Evolutionary conservation across 2,329 filamentous ascomycete genomes (phyloP).

Genomic region (Grosmannia huntii): DNA sequence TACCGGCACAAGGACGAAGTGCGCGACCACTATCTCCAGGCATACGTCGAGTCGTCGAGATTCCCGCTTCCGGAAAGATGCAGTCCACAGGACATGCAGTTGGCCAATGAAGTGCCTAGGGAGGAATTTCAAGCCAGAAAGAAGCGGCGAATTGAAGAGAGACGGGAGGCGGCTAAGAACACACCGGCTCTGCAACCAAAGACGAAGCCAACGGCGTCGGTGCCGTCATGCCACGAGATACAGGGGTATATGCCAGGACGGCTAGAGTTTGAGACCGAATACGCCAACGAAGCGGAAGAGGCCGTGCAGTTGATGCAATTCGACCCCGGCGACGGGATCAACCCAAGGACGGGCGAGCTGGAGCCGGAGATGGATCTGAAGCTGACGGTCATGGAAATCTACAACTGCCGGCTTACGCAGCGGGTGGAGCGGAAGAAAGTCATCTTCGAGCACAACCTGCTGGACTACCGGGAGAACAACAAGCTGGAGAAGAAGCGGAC

Average conservation of each 20-base stretch:
- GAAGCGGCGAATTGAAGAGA: conserved; percentile 84
- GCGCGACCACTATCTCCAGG: conserved; percentile 80
- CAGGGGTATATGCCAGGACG: conserved; percentile 98
- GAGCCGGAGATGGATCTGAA: conserved; percentile 97
- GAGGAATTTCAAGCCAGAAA: conserved; percentile 90
- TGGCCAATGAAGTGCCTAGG: conserved; percentile 70
- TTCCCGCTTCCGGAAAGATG: conserved; percentile 84
- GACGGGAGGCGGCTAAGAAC: conserved; percentile 76
- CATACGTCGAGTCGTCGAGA: conserved; percentile 68
- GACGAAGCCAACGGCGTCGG: conserved; percentile 89
- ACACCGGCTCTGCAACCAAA: conserved; percentile 76
- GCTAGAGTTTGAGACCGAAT: conserved; percentile 93
- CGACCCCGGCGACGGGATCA: conserved; percentile 86
- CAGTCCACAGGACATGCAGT: conserved; percentile 64
- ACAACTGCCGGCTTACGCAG: conserved; percentile 82
- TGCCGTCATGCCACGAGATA: conserved; percentile 93
- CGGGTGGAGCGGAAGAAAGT: conserved; percentile 92
- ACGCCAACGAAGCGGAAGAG: conserved; percentile 95
- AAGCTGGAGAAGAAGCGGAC: conserved; percentile 87
- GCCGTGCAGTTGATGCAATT: conserved; percentile 98
- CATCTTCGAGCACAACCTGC: conserved; percentile 84
- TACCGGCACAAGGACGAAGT: conserved; percentile 93
- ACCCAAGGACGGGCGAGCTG: conserved; percentile 67
- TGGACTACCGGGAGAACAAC: conserved; percentile 88
- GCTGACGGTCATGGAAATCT: conserved; percentile 96